Conservation (phyloP, 2,329 filamentous ascomycete species). For the Lachnellula hyalina region DNA sequence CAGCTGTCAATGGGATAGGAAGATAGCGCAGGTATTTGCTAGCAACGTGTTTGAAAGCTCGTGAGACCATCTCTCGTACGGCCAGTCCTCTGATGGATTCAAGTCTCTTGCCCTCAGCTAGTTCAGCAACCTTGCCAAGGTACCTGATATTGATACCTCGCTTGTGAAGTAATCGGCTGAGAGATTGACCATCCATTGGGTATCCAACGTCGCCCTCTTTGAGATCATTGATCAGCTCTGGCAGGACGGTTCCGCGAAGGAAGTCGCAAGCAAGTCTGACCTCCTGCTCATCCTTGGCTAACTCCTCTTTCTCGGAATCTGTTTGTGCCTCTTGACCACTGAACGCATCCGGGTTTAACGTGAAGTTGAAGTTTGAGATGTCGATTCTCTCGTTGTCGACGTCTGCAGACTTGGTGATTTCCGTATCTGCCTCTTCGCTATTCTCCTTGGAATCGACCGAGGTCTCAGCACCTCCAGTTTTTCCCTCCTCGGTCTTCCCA, state of each 20-base stretch:
- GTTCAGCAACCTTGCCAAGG: constrained; percentile 74
- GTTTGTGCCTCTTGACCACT: constrained; percentile 88
- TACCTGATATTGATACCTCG: constrained; percentile 96
- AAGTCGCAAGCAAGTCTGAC: constrained; percentile 80
- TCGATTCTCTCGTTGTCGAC: constrained; percentile 62
- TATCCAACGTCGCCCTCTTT: constrained; percentile 92
- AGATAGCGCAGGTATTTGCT: constrained; percentile 74
- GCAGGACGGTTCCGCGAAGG: constrained; percentile 71
- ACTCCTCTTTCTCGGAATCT: constrained; percentile 80
- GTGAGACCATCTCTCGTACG: constrained; percentile 88
- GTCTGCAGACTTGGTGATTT: constrained; percentile 25
- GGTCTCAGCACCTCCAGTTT: constrained; percentile 27
- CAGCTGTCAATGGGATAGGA: constrained; percentile 71
- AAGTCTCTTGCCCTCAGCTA: constrained; percentile 66
- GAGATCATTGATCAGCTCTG: constrained; percentile 80
- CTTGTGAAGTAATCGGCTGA: constrained; percentile 87
- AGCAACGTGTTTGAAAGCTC: constrained; percentile 90
- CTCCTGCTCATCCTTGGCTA: constrained; percentile 78
- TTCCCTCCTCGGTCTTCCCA: constrained; percentile 21
- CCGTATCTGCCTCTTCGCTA: constrained; percentile 33
- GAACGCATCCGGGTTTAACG: constrained; percentile 92
- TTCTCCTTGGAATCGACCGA: constrained; percentile 21
- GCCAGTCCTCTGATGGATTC: constrained; percentile 72
- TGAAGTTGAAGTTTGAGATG: constrained; percentile 78
- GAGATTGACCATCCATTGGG: constrained; percentile 94